Evolutionary conservation across 768 basidiomycete species (phyloP), one percentile per base, ranked within the genome.

Genomic region (Phylloporus sp.): DNA sequence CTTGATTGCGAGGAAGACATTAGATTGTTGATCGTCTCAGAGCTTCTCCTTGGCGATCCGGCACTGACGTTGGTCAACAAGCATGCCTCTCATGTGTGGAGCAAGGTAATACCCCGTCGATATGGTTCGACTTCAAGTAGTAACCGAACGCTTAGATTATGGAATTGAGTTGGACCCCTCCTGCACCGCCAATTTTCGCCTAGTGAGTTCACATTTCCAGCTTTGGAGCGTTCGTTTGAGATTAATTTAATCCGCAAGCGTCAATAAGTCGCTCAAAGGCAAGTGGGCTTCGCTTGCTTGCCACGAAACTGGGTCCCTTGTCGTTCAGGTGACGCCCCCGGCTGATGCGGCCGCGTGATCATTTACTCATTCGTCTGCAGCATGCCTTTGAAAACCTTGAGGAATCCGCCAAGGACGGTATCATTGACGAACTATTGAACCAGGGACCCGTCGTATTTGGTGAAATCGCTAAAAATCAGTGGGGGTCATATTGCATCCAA

Each of bases 71-170:
- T 93, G 26, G 86, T 92, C 8, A 92, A 92, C 68, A 93, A 93
- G 66, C 91, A 93, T 65, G 89, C 90, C 1, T 90, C 88, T 43
- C 91, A 93, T 65, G 91, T 93, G 28, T 93, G 91, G 90, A 91
- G 88, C 71, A 92, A 92, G 78, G 88, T 88, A 56, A 41, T 26
- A 12, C 50, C 13, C 7, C 6, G 15, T 52, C 58, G 23, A 18
- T 39, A 36, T 18, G 15, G 29, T 29, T 36, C 32, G 32, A 23
- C 32, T 47, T 36, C 29, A 18, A 41, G 32, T 45, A 42, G 29
- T 60, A 54, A 59, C 54, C 11, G n/a, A 38, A 32, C 34, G 3
- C 22, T 26, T 46, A 91, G 86, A 90, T 93, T 60, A 93, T 93
- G 91, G 91, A 93, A 66, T 70, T 93, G 29, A 85, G 84, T 5